Base-by-base conservation (phyloP, 2,329 filamentous ascomycete species). In the Fusarium burgessii region DNA sequence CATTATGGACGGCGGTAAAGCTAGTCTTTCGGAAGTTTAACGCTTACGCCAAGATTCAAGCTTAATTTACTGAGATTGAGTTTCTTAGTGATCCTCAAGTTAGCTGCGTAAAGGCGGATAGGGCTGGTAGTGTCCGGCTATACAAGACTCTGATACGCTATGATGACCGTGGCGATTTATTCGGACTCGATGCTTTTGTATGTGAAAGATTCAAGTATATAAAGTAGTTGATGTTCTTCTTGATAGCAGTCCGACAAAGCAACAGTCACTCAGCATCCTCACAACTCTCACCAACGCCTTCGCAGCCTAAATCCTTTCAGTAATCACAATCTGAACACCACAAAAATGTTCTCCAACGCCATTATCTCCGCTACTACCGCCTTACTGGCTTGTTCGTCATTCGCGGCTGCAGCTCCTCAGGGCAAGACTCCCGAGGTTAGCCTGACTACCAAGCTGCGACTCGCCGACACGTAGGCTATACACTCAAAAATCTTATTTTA, bases 351-450 rank as follows among this genome's bases (percentile, higher is more conserved):
- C 33, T 64, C 67, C 20, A 54, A 61, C 25, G 13, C 25, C 17
- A 12, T 65, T 7, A 9, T 71, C 6, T 55, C 36, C 5, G 29
- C 29, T 10, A 45, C 43, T 7, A n/a, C 80, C 47, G 76, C 80
- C 75, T 73, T 84, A 67, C 65, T 86, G 78, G 81, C 81, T 59
- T 79, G 79, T 61, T 78, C 80, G 58, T 76, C 81, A 38, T 42
- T 78, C 14, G 77, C 77, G 58, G 49, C 76, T 36, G 75, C 77
- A 46, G 73, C 76, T 23, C 73, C 74, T 29, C 63, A 52, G 27
- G 57, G 32, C 50, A 54, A 57, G 20, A 40, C 50, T 2, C n/a
- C 68, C 3, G 76, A 73, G 42, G 66, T 77, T 18, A 79, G 78
- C 67, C 74, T 78, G 49, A 77, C 81, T 2, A 76, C 79, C 38